Conservation (phyloP, 306 rosid species). For the Rosa chinensis region DNA sequence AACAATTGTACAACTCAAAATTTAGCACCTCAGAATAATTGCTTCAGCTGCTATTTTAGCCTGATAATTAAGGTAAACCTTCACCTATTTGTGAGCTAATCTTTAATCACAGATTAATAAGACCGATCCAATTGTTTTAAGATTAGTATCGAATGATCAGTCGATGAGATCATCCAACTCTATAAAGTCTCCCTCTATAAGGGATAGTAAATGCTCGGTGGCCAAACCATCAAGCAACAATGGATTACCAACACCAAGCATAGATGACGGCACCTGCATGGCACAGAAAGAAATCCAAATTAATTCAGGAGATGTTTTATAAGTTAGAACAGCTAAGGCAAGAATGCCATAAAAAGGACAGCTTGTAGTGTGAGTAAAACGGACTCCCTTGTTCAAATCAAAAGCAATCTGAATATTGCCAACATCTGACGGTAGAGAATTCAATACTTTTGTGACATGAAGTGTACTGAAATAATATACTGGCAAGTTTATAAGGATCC, state of each 20-base stretch:
- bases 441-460: neutral
- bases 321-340: neutral
- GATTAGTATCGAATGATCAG: constrained; percentile 21
- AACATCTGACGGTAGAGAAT: neutral
- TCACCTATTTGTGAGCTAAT: constrained; percentile 29
- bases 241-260: constrained; percentile 25
- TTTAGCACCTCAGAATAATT: constrained; percentile 21
- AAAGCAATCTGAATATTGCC: neutral
- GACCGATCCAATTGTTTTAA: neutral
- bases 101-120: constrained; percentile 11
- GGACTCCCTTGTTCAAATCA: neutral
- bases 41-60: constrained; percentile 34
- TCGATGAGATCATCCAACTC: constrained; percentile 61
- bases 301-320: neutral
- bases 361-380: neutral
- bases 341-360: neutral
- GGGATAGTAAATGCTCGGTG: constrained; percentile 26
- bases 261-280: constrained; percentile 44
- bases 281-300: constrained; percentile 9
- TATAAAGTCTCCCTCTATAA: constrained; percentile 56
- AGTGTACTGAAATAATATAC: neutral
- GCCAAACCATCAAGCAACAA: constrained; percentile 25
- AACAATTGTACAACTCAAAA: constrained; percentile 17
- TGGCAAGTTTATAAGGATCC: neutral
- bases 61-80: constrained; percentile 23